phyloP scores from a whole-genome alignment of 1,284 basidiomycete species.

The Ceratobasidium sp. region DNA sequence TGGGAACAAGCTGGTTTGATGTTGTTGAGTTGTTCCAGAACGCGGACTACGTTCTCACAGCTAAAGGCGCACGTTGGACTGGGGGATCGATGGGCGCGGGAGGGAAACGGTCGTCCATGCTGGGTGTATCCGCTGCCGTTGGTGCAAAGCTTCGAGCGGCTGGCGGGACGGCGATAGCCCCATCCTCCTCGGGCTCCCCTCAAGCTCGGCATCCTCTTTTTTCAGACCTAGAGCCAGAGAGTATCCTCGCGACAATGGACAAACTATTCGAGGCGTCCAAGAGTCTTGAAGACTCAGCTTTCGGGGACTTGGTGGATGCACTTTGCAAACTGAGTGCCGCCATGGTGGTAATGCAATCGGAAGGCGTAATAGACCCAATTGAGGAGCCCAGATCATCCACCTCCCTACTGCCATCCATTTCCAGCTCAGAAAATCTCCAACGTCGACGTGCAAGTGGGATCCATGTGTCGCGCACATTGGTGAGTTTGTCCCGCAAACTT shows the following conservation, averaged over 20 bases:
- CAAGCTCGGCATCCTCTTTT: constrained; percentile 62
- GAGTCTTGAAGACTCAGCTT: constrained; percentile 85
- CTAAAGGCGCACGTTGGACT: constrained; percentile 61
- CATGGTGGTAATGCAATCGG: constrained; percentile 85
- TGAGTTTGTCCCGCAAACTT: constrained; percentile 58
- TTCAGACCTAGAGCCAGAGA: constrained; percentile 81
- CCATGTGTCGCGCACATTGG: constrained; percentile 79
- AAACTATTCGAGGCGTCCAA: constrained; percentile 86
- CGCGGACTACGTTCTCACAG: constrained; percentile 87
- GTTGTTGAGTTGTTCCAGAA: constrained; percentile 92
- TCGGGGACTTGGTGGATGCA: constrained; percentile 83
- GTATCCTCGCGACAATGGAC: constrained; percentile 78
- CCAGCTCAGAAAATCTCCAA: constrained; percentile 55
- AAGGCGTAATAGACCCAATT: constrained; percentile 41
- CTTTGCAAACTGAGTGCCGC: constrained; percentile 87
- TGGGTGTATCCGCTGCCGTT: constrained; percentile 5
- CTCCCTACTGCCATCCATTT: constrained; percentile 27
- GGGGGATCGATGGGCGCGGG: constrained; percentile 16
- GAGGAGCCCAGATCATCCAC: constrained; percentile 41
- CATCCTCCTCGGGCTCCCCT: background rate
- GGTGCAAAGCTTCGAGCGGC: constrained; percentile 11
- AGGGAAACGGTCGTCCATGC: constrained; percentile 35
- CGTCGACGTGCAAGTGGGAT: constrained; percentile 86
- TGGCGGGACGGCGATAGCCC: constrained; percentile 30
- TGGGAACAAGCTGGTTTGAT: constrained; percentile 91